phyloP scores from a whole-genome alignment of 1,284 basidiomycete species.

The Athelia psychrophila region DNA sequence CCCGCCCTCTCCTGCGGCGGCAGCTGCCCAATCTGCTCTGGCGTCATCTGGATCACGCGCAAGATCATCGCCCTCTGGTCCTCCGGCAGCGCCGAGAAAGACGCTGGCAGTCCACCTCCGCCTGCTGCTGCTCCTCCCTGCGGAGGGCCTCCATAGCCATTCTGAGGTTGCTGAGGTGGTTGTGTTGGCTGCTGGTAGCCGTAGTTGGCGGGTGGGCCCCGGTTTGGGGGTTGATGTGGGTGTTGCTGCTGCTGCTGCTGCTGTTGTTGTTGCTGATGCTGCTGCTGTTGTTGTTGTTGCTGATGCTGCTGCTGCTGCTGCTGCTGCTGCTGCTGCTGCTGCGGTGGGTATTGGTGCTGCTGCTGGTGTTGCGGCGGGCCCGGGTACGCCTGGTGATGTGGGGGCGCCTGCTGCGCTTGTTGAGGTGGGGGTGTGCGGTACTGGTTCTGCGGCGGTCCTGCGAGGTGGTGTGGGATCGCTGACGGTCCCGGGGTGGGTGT shows the following conservation, averaged over 20 bases:
- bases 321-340: no score
- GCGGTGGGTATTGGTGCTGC: no score
- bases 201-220: no score
- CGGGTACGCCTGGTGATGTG: no score
- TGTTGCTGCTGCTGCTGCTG: slow-evolving; percentile 22
- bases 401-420: slow-evolving; percentile 28
- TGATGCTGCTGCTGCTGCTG: no score
- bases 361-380: no score
- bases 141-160: no score
- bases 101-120: no score
- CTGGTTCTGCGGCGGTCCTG: slow-evolving; percentile 25
- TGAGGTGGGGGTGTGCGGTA: slow-evolving; percentile 44
- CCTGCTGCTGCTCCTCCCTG: slow-evolving; percentile 8
- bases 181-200: no score
- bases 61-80: slow-evolving; percentile 74
- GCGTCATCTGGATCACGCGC: slow-evolving; percentile 65
- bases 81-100: slow-evolving; percentile 51
- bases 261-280: slow-evolving; percentile 29
- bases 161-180: no score
- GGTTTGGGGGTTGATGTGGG: no score
- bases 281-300: no score
- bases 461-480: slow-evolving; percentile 46
- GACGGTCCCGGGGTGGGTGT: slow-evolving; percentile 22
- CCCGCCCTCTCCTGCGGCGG: slow-evolving; percentile 59
- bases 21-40: slow-evolving; percentile 62